Conservation (phyloP, 148 eudicot species). For the Chenopodium formosanum region DNA sequence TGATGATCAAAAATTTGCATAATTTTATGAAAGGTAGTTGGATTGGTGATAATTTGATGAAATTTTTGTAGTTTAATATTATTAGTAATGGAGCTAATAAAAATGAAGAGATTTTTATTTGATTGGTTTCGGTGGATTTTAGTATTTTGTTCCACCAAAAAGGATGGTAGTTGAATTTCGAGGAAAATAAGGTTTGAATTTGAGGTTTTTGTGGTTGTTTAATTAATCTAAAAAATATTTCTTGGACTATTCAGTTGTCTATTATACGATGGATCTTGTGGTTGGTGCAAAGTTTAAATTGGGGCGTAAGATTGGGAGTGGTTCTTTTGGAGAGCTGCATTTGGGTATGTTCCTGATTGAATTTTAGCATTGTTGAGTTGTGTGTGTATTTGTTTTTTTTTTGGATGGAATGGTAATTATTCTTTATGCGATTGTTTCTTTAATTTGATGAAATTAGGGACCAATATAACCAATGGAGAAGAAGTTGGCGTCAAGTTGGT, state of each 20-base stretch:
- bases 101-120: neutral
- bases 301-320: slow-evolving; percentile 61
- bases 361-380: neutral
- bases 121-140: slow-evolving; percentile 5
- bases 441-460: slow-evolving; percentile 31
- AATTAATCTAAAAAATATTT: neutral
- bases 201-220: neutral
- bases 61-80: neutral
- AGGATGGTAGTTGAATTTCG: neutral
- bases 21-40: neutral
- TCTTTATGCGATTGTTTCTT: neutral
- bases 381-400: neutral
- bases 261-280: slow-evolving; percentile 41
- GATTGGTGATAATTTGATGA: slow-evolving; percentile 2
- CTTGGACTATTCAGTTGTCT: neutral
- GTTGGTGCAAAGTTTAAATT: slow-evolving; percentile 49
- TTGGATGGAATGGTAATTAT: neutral
- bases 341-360: slow-evolving; percentile 34
- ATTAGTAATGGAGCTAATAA: neutral
- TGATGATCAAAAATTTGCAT: neutral
- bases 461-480: slow-evolving; percentile 45
- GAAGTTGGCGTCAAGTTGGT: slow-evolving; percentile 57
- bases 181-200: neutral
- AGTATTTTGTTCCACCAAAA: slow-evolving; percentile 12
- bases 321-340: slow-evolving; percentile 58